Evolutionary conservation across 2,329 filamentous ascomycete species (phyloP).

Genomic region (Xylariaceae sp.): DNA sequence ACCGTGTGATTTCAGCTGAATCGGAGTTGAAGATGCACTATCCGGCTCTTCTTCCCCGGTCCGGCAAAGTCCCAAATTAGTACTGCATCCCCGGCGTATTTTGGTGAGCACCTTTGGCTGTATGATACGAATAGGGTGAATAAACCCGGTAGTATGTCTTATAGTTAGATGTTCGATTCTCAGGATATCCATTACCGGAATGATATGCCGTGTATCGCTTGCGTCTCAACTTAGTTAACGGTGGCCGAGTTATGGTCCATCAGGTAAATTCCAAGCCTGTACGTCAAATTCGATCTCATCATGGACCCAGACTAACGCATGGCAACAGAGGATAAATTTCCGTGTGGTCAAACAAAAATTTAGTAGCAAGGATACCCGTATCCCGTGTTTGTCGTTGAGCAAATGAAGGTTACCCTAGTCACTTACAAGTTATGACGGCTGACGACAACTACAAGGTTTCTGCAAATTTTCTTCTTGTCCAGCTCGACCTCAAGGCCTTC

Average conservation of each 20-base stretch:
- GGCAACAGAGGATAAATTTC: slow-evolving; percentile 5
- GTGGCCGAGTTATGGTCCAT: too few relatives aligned
- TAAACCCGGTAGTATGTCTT: slow-evolving; percentile 21
- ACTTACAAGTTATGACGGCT: slow-evolving; percentile 5
- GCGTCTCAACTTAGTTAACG: slow-evolving; percentile 21
- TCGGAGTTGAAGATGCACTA: slow-evolving; percentile 19
- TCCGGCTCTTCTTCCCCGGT: slow-evolving; percentile 27
- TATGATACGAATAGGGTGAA: slow-evolving; percentile 24
- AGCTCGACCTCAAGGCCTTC: neutral
- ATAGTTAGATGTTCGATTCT: slow-evolving; percentile 10
- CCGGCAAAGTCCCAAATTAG: slow-evolving; percentile 11
- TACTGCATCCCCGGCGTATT: neutral
- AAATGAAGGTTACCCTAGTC: slow-evolving; percentile 6
- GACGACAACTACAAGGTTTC: neutral
- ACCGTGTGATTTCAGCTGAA: slow-evolving; percentile 8
- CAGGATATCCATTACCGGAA: slow-evolving; percentile 16
- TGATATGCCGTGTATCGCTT: slow-evolving; percentile 20
- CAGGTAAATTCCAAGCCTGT: slow-evolving; percentile 7
- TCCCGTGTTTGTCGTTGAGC: slow-evolving; percentile 24
- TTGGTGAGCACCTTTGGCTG: slow-evolving; percentile 12
- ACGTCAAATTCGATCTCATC: too few relatives aligned
- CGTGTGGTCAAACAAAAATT: slow-evolving; percentile 17
- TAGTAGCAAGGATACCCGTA: slow-evolving; percentile 17
- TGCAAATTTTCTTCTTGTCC: neutral
- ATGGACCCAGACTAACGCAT: slow-evolving; percentile 12